Conservation (phyloP, 2,329 filamentous ascomycete genomes). For the Colletotrichum siamense region DNA sequence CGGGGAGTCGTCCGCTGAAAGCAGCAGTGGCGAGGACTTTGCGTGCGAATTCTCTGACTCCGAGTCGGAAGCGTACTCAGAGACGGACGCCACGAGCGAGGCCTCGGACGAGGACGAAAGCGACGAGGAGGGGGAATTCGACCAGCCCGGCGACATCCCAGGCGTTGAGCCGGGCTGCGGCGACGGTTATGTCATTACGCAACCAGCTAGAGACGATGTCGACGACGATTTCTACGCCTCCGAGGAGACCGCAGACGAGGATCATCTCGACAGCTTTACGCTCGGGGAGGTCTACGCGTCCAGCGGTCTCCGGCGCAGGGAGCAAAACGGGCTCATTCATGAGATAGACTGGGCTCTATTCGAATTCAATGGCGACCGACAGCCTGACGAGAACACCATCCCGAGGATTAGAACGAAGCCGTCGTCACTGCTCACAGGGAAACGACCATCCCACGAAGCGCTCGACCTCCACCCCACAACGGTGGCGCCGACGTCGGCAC, state of each 20-base stretch:
- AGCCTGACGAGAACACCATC: conserved; percentile 76
- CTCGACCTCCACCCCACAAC: conserved; percentile 57
- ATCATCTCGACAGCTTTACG: conserved; percentile 81
- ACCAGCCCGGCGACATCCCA: conserved; percentile 76
- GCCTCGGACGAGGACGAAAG: conserved; percentile 51
- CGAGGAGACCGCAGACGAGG: conserved; percentile 74
- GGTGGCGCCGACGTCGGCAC: conserved; percentile 62
- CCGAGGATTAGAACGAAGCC: conserved; percentile 36
- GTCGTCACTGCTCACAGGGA: conserved; percentile 4
- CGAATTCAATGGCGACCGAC: conserved; percentile 73
- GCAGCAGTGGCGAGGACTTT: conserved; percentile 56
- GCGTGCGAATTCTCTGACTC: conserved; percentile 68
- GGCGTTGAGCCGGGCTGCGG: conserved; percentile 79
- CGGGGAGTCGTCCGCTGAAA: conserved; percentile 44
- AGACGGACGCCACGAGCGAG: conserved; percentile 59
- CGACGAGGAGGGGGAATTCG: conserved; percentile 57
- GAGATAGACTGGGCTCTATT: conserved; percentile 97
- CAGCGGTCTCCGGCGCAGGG: conserved; percentile 82
- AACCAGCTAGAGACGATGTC: conserved; percentile 89
- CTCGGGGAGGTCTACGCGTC: conserved; percentile 88
- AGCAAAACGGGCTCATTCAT: conserved; percentile 75
- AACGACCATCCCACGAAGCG: conserved; percentile 27
- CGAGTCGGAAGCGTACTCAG: conserved; percentile 60
- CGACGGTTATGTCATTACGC: conserved; percentile 82
- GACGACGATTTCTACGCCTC: conserved; percentile 82